phyloP scores from a whole-genome alignment of 1,139 yeast genomes.

The Taphrina sp. region DNA sequence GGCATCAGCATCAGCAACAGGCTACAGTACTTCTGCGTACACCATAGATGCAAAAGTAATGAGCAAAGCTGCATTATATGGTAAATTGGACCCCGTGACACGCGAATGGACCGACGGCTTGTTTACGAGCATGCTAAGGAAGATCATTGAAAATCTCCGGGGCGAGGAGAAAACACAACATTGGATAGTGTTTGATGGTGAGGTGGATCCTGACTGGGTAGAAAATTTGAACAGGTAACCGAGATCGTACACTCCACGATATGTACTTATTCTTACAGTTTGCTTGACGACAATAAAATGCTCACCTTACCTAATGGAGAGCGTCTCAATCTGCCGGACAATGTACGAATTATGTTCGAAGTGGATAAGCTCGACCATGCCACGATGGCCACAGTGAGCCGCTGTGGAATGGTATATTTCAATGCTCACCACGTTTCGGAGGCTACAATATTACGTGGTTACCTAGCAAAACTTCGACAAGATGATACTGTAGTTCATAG shows the following conservation, averaged over 20 bases:
- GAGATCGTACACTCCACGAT: too few species aligned
- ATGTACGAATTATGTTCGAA: constrained; percentile 71
- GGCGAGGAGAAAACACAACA: constrained; percentile 58
- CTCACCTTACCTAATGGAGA: constrained; percentile 90
- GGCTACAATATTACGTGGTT: constrained; percentile 41
- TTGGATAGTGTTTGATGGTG: constrained; percentile 92
- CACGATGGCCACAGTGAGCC: constrained; percentile 87
- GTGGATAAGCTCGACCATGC: constrained; percentile 64
- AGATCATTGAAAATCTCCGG: constrained; percentile 56
- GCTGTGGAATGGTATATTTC: constrained; percentile 89
- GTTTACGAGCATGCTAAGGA: constrained; percentile 66
- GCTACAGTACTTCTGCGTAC: constrained; percentile 48
- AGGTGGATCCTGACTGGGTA: constrained; percentile 91
- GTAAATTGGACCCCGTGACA: constrained; percentile 68
- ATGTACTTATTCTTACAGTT: too few species aligned
- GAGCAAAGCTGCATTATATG: constrained; percentile 66
- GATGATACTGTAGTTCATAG: background rate
- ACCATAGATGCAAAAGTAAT: constrained; percentile 74
- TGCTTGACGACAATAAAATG: constrained; percentile 79
- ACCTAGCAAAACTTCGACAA: constrained; percentile 37
- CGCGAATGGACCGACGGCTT: constrained; percentile 94
- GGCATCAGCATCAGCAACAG: constrained; percentile 48
- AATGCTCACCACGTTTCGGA: constrained; percentile 47
- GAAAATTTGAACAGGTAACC: constrained; percentile 71
- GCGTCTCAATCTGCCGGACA: constrained; percentile 63